These are phyloP conservation scores for Nymphaea thermarum DNA, from an alignment of 164 flowering plant genomes.

Conservation along the genomic window DNA sequence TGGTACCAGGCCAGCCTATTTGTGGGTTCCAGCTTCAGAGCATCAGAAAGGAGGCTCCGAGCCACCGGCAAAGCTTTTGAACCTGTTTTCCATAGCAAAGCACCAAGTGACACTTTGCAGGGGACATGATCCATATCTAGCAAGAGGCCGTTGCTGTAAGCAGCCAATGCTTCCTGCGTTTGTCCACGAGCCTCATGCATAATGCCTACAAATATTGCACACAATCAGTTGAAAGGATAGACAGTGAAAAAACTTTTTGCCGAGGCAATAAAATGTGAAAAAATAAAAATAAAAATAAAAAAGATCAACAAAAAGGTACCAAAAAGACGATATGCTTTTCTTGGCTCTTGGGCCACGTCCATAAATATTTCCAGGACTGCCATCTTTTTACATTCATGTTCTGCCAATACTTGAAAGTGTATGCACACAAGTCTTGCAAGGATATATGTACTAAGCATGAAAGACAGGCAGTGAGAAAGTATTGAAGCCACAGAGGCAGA, in stretches of 20 bases:
- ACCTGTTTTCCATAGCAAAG: constrained; percentile 44
- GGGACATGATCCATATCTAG: constrained; percentile 57
- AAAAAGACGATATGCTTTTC: too few species aligned
- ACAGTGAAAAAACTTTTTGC: background rate
- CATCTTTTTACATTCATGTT: too few species aligned
- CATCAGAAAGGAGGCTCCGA: constrained; percentile 78
- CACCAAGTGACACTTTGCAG: constrained; percentile 48
- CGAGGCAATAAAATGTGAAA: background rate
- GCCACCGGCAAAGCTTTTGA: constrained; percentile 53
- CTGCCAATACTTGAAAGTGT: too few species aligned
- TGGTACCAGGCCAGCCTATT: constrained; percentile 79
- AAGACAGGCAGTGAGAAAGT: too few species aligned
- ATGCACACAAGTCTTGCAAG: too few species aligned
- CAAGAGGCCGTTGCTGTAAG: constrained; percentile 38
- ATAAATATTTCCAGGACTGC: too few species aligned
- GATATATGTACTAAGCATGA: too few species aligned
- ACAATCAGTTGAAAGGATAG: background rate
- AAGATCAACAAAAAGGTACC: too few species aligned
- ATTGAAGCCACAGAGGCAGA: too few species aligned
- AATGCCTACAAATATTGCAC: constrained; percentile 29
- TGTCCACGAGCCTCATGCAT: constrained; percentile 48
- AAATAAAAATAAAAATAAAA: too few species aligned
- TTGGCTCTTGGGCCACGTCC: too few species aligned
- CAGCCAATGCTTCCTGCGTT: constrained; percentile 34
- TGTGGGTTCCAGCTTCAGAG: constrained; percentile 79